Conservation (phyloP, 1,139 yeast genomes). For the Yamadazyma epiphylla region DNA sequence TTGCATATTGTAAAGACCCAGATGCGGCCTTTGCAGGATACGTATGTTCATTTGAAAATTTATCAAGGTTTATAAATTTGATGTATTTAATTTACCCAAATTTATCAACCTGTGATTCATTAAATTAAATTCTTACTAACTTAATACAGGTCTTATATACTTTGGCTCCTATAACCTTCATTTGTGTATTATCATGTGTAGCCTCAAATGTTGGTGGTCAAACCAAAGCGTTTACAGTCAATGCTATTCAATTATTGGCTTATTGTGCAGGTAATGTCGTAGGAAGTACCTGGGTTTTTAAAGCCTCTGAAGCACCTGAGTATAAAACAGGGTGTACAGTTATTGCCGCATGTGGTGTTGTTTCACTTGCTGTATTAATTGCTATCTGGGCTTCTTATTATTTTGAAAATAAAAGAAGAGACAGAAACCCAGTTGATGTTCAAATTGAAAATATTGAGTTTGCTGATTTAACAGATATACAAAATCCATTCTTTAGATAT, state of each 20-base stretch:
- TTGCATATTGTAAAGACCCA: conserved; percentile 41
- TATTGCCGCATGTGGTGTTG: conserved; percentile 29
- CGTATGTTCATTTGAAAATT: too few relatives aligned
- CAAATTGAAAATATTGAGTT: conserved; percentile 49
- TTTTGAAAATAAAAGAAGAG: conserved; percentile 25
- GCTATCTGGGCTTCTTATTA: conserved; percentile 26
- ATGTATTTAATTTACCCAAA: too few relatives aligned
- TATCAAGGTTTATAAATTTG: too few relatives aligned
- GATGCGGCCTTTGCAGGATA: conserved; percentile 44
- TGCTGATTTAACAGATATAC: conserved; percentile 62
- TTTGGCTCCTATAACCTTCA: conserved; percentile 37
- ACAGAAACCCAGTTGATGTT: conserved; percentile 14
- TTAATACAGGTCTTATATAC: too few relatives aligned
- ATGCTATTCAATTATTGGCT: conserved; percentile 57
- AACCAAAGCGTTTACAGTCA: conserved; percentile 60
- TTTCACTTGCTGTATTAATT: conserved; percentile 18
- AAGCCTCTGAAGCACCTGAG: conserved; percentile 48
- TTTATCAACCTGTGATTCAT: too few relatives aligned
- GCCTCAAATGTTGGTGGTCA: conserved; percentile 67
- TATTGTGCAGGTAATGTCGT: conserved; percentile 66
- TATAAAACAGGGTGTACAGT: conserved; percentile 45
- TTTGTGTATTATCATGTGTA: conserved; percentile 45
- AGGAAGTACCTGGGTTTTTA: conserved; percentile 64
- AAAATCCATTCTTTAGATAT: conserved; percentile 63
- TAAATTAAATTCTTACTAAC: too few relatives aligned